Conservation (phyloP, 2,329 filamentous ascomycete species). For the Ophiosphaerella herpotricha region DNA sequence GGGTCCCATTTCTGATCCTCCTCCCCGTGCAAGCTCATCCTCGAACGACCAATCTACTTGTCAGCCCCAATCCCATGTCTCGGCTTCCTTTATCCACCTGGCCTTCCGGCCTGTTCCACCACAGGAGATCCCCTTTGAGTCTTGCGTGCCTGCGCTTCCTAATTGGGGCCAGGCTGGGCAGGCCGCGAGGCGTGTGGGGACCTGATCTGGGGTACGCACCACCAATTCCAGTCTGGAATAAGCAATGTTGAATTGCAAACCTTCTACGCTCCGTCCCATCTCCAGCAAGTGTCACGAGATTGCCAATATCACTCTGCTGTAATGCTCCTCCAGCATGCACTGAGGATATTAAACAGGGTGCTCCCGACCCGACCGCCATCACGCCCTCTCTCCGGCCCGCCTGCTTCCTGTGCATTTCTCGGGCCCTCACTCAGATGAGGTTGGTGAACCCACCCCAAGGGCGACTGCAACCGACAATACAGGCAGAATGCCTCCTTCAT, state of each 20-base stretch:
- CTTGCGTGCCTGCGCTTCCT: background rate
- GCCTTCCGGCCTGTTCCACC: conserved; percentile 20
- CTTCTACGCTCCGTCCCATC: conserved; percentile 3
- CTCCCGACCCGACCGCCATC: conserved; percentile 11
- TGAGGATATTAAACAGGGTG: conserved; percentile 3
- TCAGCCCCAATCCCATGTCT: too few relatives aligned
- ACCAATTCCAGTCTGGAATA: conserved; percentile 11
- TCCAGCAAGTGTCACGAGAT: conserved; percentile 1
- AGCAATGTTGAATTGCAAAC: conserved; percentile 14
- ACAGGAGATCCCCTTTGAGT: conserved; percentile 9
- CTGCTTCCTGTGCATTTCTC: conserved; percentile 24
- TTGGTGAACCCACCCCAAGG: conserved; percentile 16
- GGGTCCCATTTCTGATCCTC: conserved; percentile 12
- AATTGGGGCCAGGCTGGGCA: background rate
- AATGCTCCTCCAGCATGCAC: background rate
- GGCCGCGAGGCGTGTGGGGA: conserved; percentile 20
- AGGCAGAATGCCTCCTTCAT: conserved; percentile 14
- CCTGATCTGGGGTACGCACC: conserved; percentile 24
- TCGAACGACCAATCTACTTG: conserved; percentile 18
- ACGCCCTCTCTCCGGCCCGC: conserved; percentile 14
- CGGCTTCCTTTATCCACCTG: conserved; percentile 10
- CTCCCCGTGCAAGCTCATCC: conserved; percentile 6
- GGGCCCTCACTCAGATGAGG: conserved; percentile 20
- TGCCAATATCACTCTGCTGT: conserved; percentile 24
- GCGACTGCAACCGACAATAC: conserved; percentile 12